phyloP scores from a whole-genome alignment of 2,329 filamentous ascomycete genomes.

The Triangularia verruculosa region DNA sequence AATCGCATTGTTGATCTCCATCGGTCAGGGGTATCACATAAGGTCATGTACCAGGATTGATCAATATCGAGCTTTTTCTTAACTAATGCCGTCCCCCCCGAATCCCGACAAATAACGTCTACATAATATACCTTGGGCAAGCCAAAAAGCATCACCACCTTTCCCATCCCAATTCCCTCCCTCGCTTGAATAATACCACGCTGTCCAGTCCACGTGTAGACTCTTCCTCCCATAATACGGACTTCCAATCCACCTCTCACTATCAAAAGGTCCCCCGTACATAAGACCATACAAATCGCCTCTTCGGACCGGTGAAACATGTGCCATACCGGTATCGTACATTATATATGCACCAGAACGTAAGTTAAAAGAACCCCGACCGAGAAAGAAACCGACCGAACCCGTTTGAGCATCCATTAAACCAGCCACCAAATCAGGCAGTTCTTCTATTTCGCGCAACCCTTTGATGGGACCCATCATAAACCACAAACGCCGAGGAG shows the following conservation, averaged over 20 bases:
- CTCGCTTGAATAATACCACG: too few species aligned
- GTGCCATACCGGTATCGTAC: not conserved
- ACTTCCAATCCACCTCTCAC: not conserved
- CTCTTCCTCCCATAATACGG: not conserved
- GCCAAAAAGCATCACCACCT: too few species aligned
- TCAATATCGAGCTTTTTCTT: too few species aligned
- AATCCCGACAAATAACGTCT: too few species aligned
- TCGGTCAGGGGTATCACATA: too few species aligned
- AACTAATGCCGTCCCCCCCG: too few species aligned
- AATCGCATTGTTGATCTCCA: too few species aligned
- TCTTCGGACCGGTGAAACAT: not conserved
- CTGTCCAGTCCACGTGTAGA: not conserved
- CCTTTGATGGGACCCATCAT: not conserved
- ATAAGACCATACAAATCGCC: not conserved
- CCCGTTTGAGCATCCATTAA: not conserved
- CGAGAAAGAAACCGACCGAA: not conserved
- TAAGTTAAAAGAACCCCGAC: not conserved
- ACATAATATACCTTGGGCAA: too few species aligned
- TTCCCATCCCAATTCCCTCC: too few species aligned
- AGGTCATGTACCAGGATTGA: too few species aligned
- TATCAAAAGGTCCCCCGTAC: not conserved
- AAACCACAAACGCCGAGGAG: not conserved
- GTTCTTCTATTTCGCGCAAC: not conserved
- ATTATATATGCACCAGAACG: not conserved
- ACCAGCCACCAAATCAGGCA: not conserved